phyloP scores from a whole-genome alignment of 441 rosid genomes.

The Syzygium malaccense region DNA sequence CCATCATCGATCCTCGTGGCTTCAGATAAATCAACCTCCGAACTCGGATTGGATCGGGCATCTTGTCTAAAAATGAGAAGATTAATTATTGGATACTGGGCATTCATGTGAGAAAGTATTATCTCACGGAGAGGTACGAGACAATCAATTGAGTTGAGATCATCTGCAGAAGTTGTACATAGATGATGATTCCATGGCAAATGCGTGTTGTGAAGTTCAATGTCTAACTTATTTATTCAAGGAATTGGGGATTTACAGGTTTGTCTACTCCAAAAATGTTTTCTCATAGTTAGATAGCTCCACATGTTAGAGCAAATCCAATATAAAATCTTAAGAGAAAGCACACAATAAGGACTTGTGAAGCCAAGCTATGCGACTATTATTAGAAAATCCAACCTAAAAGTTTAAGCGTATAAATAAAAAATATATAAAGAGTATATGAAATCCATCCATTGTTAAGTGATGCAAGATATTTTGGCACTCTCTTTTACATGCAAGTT shows the following conservation, averaged over 20 bases:
- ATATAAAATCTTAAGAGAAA: background rate
- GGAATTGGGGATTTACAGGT: background rate
- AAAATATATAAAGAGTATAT: background rate
- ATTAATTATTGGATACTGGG: too few species aligned
- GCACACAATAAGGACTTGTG: background rate
- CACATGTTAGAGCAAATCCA: background rate
- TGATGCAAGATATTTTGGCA: background rate
- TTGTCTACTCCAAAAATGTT: background rate
- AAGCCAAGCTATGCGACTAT: fast-evolving
- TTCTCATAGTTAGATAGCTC: fast-evolving
- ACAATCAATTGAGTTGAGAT: background rate
- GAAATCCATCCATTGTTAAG: background rate
- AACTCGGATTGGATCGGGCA: too few species aligned
- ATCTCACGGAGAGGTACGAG: too few species aligned
- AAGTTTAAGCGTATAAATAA: background rate
- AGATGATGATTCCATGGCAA: background rate
- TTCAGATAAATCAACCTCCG: too few species aligned
- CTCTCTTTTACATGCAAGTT: fast-evolving
- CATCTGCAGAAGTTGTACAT: background rate
- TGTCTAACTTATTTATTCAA: background rate
- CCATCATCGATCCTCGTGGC: background rate
- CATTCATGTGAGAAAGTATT: too few species aligned
- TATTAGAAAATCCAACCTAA: background rate
- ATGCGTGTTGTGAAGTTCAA: background rate
- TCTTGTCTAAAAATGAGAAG: too few species aligned